Evolutionary conservation across 169 alveolate genomes (phyloP), one percentile per base, ranked within the genome.

Genomic region (Theileria equi): DNA sequence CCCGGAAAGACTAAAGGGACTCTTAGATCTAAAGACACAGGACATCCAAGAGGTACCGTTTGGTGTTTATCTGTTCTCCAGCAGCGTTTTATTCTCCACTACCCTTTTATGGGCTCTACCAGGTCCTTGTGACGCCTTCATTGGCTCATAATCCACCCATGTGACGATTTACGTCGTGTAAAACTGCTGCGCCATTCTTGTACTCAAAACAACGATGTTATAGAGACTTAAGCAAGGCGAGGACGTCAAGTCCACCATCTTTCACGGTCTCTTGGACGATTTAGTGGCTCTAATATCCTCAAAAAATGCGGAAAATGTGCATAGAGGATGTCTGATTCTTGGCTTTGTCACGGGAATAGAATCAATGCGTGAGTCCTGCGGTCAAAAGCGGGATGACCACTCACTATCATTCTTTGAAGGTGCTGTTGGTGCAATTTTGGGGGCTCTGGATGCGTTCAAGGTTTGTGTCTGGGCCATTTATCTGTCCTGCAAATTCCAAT

Each of bases 321-420:
- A 67, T 16, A 67, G 57, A 31, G 52, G 67, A 63, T 62, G 44
- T 6, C 28, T 54, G 3, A 62, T 52, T 7, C 17, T 26, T 17
- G 2, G 61, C 10, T 67, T 67, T 54, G 60, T 67, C 70, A 55
- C 57, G 36, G 44, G 57, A 34, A 21, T 44, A 10, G 79, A 67
- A 21, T 11, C 1, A 6, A n/a, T 58, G 28, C 41, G 79, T 32
- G 5, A 23, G 10, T 34, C 23, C 23, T 32, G 16, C n/a, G 79
- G 79, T 7, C 16, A 10, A 25, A 5, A n/a, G 0, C 35, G 45
- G 26, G 17, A 36, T 16, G 79, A 67, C 13, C 6, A n/a, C 16
- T 58, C 79, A 2, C 57, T 62, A 3, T 35, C 28, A 6, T 67
- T 67, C 16, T 67, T 67, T 5, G 79, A 67, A 13, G 79, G 79